Evolutionary conservation across 441 rosid genomes (phyloP), one percentile per base, ranked within the genome.

Genomic region (Hypseocharis bilobata): DNA sequence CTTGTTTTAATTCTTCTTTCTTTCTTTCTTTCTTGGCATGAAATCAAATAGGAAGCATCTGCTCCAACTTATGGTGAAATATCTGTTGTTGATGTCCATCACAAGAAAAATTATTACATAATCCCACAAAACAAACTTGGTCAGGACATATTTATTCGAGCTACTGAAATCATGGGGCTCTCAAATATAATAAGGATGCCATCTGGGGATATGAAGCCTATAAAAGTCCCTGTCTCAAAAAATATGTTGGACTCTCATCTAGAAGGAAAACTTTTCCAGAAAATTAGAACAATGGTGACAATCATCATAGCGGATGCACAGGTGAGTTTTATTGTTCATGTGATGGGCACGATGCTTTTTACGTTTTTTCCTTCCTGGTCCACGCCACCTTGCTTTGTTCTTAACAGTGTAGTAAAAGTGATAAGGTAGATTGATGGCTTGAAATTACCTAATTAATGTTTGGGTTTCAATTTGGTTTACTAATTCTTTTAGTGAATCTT

Each of bases 121-220:
- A 80, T 91, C 71, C 96, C 98, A 32, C 87, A 84, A 74, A 94
- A 94, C 82, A 89, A 89, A 80, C 92, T 94, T 76, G 99, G 98
- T 67, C 89, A 83, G 77, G 99, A 94, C 72, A 88, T 94, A 75
- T 91, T 82, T 74, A 80, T 94, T 52, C 85, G 94, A 63, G 85
- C 89, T 59, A 78, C 84, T 32, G 92, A 91, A 78, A 78, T 74
- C 68, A 75, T 76, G 71, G 94, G 89, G 49, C 77, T 76, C 36
- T 74, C 84, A 6, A 82, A 85, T 72, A 72, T 85, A 55, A 72
- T 79, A 66, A 85, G 83, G 78, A 86, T 94, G 96, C 94, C 96
- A 70, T 89, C 98, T 77, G 98, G 96, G 67, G 94, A 88, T 83
- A 70, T 69, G 73, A 89, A 81, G 80, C 87, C 91, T 62, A 74